Evolutionary conservation across 768 basidiomycete genomes (phyloP).

Genomic region (Mycena galopus): DNA sequence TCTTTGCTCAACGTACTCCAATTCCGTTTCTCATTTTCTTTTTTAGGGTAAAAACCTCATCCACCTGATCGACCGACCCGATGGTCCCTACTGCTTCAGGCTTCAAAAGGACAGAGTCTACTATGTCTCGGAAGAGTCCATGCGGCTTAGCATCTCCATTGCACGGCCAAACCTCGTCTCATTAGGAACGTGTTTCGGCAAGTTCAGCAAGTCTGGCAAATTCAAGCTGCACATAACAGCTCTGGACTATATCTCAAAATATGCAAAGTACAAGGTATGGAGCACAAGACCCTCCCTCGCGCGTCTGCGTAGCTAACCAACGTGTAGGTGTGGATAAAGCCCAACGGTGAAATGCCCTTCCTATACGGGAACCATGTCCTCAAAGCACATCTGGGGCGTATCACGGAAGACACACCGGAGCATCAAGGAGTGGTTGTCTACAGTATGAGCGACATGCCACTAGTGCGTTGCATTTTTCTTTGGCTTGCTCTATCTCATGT

Average conservation of each 20-base stretch:
- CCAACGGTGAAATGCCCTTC: constrained; percentile 99
- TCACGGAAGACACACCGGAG: constrained; percentile 98
- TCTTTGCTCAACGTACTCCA: constrained; percentile 30
- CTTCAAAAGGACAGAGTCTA: constrained; percentile 95
- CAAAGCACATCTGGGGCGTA: constrained; percentile 98
- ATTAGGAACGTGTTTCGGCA: constrained; percentile 96
- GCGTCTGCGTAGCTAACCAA: background rate
- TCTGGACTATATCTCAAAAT: constrained; percentile 93
- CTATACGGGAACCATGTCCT: constrained; percentile 98
- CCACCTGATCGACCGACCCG: constrained; percentile 93
- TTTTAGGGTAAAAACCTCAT: constrained; percentile 94
- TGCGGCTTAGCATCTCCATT: constrained; percentile 92
- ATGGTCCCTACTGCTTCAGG: constrained; percentile 96
- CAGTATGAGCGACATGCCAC: constrained; percentile 94
- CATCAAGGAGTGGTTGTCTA: constrained; percentile 98
- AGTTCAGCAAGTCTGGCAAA: constrained; percentile 96
- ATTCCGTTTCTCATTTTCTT: background rate
- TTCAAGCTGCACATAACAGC: constrained; percentile 97
- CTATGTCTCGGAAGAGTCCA: constrained; percentile 95
- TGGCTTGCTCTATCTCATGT: background rate
- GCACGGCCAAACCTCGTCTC: constrained; percentile 93
- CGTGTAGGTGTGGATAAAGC: constrained; percentile 95
- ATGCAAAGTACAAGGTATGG: constrained; percentile 96
- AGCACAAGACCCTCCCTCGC: background rate
- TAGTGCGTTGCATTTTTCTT: constrained; percentile 64